Evolutionary conservation across 768 basidiomycete species (phyloP), one percentile per base, ranked within the genome.

Genomic region (Mycena pura): DNA sequence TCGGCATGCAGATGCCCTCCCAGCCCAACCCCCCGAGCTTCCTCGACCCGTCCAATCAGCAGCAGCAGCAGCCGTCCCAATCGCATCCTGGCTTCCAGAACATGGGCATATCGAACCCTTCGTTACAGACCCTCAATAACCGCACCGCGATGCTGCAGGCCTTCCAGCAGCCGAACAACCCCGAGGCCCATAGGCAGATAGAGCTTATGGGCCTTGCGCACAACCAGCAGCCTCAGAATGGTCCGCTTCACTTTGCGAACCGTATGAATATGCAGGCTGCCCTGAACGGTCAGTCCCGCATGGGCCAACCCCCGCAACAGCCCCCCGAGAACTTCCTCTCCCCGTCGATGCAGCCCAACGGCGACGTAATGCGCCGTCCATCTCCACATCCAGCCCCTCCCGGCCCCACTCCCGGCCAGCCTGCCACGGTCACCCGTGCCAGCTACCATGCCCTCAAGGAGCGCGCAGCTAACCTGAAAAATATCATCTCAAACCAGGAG

Each of bases 321-420:
- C 63, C n/a, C n/a, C n/a, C 73, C 21, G 85, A 86, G 55, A 78
- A 84, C 65, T 86, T 86, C 69, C 67, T 80, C 21, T 72, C 83
- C 8, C 74, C 82, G n/a, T 76, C 75, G 24, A 77, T 84, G 73
- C 52, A 72, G 27, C n/a, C n/a, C n/a, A 72, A 72, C 28, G 66
- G 75, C 63, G 81, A 83, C 25, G 78, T 75, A 25, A 76, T 86
- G 68, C 80, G 82, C 32, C 84, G 81, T 10, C 77, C 81, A 6
- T 83, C 84, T 27, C 86, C 82, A 17, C 77, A 80, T 72, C 66
- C 73, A 15, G 19, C 43, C 14, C 49, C 27, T 5, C 53, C 40
- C 2, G 36, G 53, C 29, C 40, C 22, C 28, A 22, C 39, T 10
- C 28, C 22, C 56, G 68, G 55, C 41, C 74, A 71, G 60, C 70